Conservation (phyloP, 1,139 yeast genomes). For the Kazachstania sp. region DNA sequence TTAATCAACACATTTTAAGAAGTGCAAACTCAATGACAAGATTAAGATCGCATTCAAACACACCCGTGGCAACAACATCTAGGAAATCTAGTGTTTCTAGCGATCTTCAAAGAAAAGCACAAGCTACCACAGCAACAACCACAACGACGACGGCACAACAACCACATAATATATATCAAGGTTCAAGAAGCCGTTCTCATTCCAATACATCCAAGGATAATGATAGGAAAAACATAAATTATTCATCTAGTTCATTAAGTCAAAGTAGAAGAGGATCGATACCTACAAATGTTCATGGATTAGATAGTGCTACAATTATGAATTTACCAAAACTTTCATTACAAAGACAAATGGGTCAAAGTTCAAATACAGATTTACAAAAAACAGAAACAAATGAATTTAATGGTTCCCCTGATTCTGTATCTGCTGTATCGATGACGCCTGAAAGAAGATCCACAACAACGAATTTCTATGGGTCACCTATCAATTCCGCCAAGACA, state of each 20-base stretch:
- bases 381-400: not conserved
- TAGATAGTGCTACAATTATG: not conserved
- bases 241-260: not conserved
- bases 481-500: not conserved
- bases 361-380: not conserved
- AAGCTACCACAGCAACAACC: not conserved
- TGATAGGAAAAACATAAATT: not conserved
- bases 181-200: not conserved
- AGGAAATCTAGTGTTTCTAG: not conserved
- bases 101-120: not conserved
- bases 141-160: not conserved
- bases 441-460: not conserved
- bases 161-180: not conserved
- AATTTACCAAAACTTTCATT: slow-evolving; percentile 1
- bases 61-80: not conserved
- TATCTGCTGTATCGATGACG: not conserved
- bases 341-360: not conserved
- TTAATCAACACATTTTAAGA: not conserved
- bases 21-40: not conserved
- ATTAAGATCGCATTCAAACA: not conserved
- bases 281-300: not conserved
- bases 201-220: not conserved
- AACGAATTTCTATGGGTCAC: not conserved
- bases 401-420: not conserved
- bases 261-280: slow-evolving; percentile 2